Conservation (phyloP, 352 stramenopile genomes). For the Globisporangium paddicum region DNA sequence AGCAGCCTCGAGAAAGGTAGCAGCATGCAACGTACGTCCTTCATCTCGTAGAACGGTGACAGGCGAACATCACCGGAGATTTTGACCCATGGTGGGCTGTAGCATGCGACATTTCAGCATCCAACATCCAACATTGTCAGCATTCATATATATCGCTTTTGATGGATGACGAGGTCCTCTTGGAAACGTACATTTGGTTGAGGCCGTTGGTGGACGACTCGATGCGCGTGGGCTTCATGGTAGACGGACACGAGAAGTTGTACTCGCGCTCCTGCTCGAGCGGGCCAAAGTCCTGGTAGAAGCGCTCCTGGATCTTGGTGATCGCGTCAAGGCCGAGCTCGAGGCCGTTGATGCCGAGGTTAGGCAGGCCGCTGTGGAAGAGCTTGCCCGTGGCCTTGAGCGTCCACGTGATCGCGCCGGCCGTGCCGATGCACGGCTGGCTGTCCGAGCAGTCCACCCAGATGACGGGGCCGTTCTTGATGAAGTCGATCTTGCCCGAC, state of each 20-base stretch:
- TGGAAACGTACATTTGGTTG: conserved; percentile 68
- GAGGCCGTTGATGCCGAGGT: conserved; percentile 88
- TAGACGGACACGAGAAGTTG: conserved; percentile 88
- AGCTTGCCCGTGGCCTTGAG: conserved; percentile 90
- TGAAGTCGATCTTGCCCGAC: conserved; percentile 87
- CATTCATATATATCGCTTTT: too few species aligned
- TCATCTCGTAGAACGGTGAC: conserved; percentile 91
- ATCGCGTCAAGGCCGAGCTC: conserved; percentile 87
- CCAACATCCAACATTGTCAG: background rate
- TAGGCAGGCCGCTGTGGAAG: conserved; percentile 89
- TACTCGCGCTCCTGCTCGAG: conserved; percentile 84
- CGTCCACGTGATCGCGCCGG: conserved; percentile 83
- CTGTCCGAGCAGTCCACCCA: conserved; percentile 92
- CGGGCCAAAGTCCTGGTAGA: conserved; percentile 87
- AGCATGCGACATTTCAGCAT: background rate
- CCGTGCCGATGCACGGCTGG: conserved; percentile 91
- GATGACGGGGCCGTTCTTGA: conserved; percentile 91
- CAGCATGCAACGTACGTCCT: conserved; percentile 50
- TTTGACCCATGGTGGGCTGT: conserved; percentile 85
- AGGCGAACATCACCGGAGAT: conserved; percentile 89
- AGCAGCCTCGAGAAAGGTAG: background rate
- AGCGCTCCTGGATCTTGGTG: conserved; percentile 80
- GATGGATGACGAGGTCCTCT: too few species aligned
- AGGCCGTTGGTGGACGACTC: conserved; percentile 73
- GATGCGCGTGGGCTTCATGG: conserved; percentile 86